Base-by-base conservation (phyloP, 1,284 basidiomycete genomes). In the Mixia osmundae region DNA sequence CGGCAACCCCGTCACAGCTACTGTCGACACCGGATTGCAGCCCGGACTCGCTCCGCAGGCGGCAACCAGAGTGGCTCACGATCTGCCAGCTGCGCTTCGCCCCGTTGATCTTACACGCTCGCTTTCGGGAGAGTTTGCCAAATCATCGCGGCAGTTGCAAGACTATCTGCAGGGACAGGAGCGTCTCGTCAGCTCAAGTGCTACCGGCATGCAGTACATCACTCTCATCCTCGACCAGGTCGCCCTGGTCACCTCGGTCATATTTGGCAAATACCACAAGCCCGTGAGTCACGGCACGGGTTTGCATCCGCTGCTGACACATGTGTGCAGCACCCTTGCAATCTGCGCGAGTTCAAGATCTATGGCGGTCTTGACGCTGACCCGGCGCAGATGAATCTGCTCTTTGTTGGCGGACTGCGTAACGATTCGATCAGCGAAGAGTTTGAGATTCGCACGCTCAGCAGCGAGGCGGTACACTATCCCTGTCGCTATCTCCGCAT, bases 311-410 rank as follows among this genome's bases (percentile, higher is more conserved):
- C 9, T 27, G 10, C 30, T 40, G 45, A 37, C n/a, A n/a, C n/a
- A n/a, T n/a, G n/a, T n/a, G n/a, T n/a, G n/a, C n/a, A n/a, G 3
- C 56, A 57, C 37, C 54, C 55, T 0, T 57, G 55, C 47, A 57
- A 55, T 34, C 38, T 57, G 10, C 39, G 44, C 25, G 51, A 54
- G 22, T 56, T 54, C 43, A 52, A 53, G 24, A 39, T 57, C 16
- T 55, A 49, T 30, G 56, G 51, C 5, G 50, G 52, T n/a, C 42
- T 49, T 26, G 39, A 35, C 30, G 45, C 44, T 29, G 36, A 47
- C 25, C 37, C 40, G 14, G 33, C 39, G 18, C 32, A 37, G 23
- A 52, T 52, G 52, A 42, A 47, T n/a, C 36, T 40, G 9, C 43
- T 57, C 4, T 35, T 49, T 16, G 44, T 51, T 18, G 51, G 46